These are phyloP conservation scores for Rhodamnia argentea DNA, from an alignment of 345 rosid species.

Conservation along the genomic window DNA sequence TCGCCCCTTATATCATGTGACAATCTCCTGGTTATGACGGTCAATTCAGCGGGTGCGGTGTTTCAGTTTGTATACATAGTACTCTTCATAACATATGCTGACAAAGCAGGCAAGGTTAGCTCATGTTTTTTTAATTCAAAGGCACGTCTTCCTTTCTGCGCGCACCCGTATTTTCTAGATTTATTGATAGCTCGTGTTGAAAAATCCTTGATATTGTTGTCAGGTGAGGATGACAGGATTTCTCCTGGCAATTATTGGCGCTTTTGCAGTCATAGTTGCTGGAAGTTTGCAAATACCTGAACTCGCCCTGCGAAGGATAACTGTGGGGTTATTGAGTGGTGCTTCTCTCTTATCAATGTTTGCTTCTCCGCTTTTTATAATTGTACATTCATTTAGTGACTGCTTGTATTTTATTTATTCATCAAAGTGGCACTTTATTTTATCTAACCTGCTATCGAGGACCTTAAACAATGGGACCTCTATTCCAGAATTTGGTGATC, in stretches of 20 bases:
- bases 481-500: conserved; percentile 61
- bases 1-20: conserved; percentile 49
- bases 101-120: conserved; percentile 48
- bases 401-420: neutral
- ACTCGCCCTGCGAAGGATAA: conserved; percentile 20
- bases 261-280: conserved; percentile 27
- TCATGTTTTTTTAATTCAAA: neutral
- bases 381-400: conserved; percentile 33
- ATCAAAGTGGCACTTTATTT: neutral
- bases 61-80: conserved; percentile 56
- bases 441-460: neutral
- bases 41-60: conserved; percentile 59
- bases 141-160: neutral
- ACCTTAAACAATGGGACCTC: neutral
- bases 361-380: conserved; percentile 77
- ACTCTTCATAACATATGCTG: conserved; percentile 48
- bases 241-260: conserved; percentile 33
- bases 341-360: conserved; percentile 78
- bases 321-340: conserved; percentile 59
- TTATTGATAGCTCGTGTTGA: neutral
- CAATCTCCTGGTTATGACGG: conserved; percentile 52
- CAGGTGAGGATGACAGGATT: conserved; percentile 53
- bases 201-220: neutral
- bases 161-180: neutral
- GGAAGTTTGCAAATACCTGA: conserved; percentile 58